These are phyloP conservation scores for Murraya paniculata DNA, from an alignment of 345 rosid species.

Conservation along the genomic window DNA sequence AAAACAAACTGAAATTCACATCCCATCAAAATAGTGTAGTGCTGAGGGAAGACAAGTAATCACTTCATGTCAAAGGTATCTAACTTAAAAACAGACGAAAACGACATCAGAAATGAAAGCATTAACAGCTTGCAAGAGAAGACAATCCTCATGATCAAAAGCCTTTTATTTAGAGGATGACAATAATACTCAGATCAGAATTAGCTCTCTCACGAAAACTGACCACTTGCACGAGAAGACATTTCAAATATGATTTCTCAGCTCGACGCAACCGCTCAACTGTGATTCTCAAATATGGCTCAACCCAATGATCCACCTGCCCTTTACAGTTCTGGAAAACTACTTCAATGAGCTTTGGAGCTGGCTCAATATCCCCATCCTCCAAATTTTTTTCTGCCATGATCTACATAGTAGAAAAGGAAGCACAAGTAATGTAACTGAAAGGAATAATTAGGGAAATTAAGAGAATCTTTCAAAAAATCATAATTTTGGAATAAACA, in stretches of 20 bases:
- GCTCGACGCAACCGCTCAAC: slow-evolving; percentile 76
- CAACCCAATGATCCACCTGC: slow-evolving; percentile 97
- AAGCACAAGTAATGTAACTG: not conserved
- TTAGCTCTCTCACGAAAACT: slow-evolving; percentile 24
- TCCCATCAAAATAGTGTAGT: not conserved
- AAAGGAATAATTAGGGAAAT: not conserved
- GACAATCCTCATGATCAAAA: not conserved
- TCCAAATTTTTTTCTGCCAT: slow-evolving; percentile 84
- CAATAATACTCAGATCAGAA: not conserved
- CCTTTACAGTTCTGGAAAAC: slow-evolving; percentile 97
- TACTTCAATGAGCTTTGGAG: slow-evolving; percentile 97
- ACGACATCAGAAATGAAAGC: not conserved
- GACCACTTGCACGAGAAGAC: slow-evolving; percentile 98
- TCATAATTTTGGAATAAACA: not conserved
- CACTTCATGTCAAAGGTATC: not conserved
- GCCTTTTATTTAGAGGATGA: not conserved
- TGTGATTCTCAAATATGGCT: slow-evolving; percentile 85
- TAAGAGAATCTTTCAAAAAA: not conserved
- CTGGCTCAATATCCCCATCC: slow-evolving; percentile 88
- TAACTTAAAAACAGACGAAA: not conserved
- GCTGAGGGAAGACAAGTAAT: not conserved
- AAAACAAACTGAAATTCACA: not conserved
- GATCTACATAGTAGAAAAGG: slow-evolving; percentile 41
- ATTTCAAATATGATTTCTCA: slow-evolving; percentile 79
- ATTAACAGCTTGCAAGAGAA: not conserved